Evolutionary conservation across 2,329 filamentous ascomycete genomes (phyloP).

Genomic region (Polytolypa hystricis): DNA sequence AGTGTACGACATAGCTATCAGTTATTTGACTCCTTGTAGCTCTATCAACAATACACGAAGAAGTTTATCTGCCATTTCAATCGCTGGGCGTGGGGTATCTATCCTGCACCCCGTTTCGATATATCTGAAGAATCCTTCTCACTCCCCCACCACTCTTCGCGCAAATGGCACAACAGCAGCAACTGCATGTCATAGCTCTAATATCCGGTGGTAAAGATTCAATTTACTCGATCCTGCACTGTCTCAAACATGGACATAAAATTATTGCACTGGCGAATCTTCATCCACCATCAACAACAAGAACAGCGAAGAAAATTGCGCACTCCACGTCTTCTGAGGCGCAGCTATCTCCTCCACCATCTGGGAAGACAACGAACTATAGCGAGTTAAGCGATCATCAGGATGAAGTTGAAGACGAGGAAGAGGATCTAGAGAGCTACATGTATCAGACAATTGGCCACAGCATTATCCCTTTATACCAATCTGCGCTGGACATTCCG

Average conservation of each 20-base stretch:
- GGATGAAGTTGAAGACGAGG: conserved; percentile 26
- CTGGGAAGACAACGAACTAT: conserved; percentile 8
- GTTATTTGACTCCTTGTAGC: too few species aligned
- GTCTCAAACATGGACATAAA: conserved; percentile 70
- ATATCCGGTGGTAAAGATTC: conserved; percentile 97
- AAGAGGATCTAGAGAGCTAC: conserved; percentile 79
- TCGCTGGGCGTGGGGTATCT: too few species aligned
- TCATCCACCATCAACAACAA: conserved; percentile 43
- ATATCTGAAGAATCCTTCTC: too few species aligned
- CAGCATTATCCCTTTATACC: conserved; percentile 73
- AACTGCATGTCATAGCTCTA: conserved; percentile 70
- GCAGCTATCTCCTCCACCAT: background rate
- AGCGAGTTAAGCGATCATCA: conserved; percentile 23
- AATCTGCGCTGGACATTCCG: conserved; percentile 64
- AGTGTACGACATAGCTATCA: too few species aligned
- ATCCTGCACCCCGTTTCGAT: too few species aligned
- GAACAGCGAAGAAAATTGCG: background rate
- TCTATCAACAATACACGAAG: too few species aligned
- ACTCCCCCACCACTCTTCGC: conserved; percentile 5
- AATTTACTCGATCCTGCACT: conserved; percentile 86
- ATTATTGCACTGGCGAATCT: conserved; percentile 86
- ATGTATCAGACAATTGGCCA: conserved; percentile 99
- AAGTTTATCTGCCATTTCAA: too few species aligned
- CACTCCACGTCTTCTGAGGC: background rate
- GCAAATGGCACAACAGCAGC: conserved; percentile 4